Conservation (phyloP, 768 basidiomycete species). For the Podaxis pistillaris region DNA sequence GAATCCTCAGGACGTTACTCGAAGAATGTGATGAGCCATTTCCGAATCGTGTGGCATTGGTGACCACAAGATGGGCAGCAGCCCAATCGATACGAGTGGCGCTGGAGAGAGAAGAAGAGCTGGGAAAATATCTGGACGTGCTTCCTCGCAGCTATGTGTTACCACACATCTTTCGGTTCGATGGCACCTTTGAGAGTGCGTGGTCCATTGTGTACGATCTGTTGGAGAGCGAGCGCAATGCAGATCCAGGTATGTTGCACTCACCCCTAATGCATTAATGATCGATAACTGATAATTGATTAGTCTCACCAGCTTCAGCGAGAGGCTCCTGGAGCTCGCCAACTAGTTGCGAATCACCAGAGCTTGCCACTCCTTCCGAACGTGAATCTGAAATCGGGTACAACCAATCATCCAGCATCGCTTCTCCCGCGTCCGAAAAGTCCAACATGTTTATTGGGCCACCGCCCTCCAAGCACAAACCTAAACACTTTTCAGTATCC, state of each 20-base stretch:
- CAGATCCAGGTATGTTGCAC: background rate
- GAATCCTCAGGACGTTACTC: background rate
- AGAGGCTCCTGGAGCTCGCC: background rate
- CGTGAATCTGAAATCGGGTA: too few species aligned
- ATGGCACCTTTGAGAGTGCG: background rate
- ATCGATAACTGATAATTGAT: background rate
- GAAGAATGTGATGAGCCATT: background rate
- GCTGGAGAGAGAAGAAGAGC: background rate
- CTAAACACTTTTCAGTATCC: background rate
- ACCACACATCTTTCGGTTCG: background rate
- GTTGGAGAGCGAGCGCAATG: background rate
- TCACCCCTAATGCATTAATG: background rate
- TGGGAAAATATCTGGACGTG: background rate
- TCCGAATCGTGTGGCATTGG: background rate
- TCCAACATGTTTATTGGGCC: too few species aligned
- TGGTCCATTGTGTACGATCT: background rate
- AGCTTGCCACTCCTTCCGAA: too few species aligned
- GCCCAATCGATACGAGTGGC: background rate
- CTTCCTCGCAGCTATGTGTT: background rate
- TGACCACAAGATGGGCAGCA: background rate
- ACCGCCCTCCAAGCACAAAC: background rate
- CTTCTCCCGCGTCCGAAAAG: too few species aligned
- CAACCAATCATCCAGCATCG: too few species aligned
- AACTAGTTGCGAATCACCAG: background rate
- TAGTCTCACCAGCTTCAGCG: too few species aligned